Evolutionary conservation across 1,284 basidiomycete genomes (phyloP).

Genomic region (Inonotus obliquus): DNA sequence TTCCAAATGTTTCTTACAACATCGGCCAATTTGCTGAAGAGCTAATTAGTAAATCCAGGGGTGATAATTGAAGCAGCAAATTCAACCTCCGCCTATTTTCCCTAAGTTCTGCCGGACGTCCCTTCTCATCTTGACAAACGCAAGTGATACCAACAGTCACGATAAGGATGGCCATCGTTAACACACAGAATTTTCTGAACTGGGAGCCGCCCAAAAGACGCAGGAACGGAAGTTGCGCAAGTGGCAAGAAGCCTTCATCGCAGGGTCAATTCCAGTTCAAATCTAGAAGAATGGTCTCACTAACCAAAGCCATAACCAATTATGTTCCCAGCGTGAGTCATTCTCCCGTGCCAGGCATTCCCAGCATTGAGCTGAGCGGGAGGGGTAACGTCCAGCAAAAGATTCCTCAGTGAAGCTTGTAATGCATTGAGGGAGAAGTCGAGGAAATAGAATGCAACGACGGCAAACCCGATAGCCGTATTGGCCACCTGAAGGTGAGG

Average conservation of each 20-base stretch:
- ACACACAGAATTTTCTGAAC: constrained; percentile 92
- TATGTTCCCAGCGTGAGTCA: constrained; percentile 94
- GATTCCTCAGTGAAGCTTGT: constrained; percentile 88
- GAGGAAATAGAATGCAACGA: constrained; percentile 89
- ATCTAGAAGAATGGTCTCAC: constrained; percentile 21
- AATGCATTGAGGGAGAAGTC: constrained; percentile 95
- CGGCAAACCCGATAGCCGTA: constrained; percentile 78
- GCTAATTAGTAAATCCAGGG: neutral
- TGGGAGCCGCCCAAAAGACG: constrained; percentile 86
- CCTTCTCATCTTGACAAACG: constrained; percentile 73
- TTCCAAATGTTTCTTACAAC: constrained; percentile 72
- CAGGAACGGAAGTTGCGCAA: constrained; percentile 71
- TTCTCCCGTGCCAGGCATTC: constrained; percentile 98
- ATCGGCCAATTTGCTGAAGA: constrained; percentile 50
- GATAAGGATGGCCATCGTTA: constrained; percentile 78
- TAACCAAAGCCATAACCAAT: constrained; percentile 85
- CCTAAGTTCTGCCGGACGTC: constrained; percentile 41
- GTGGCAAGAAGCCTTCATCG: constrained; percentile 73
- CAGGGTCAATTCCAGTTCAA: neutral
- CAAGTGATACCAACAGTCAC: constrained; percentile 87
- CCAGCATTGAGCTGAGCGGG: constrained; percentile 83
- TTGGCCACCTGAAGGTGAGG: constrained; percentile 49
- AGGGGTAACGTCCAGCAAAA: constrained; percentile 87
- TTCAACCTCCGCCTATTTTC: constrained; percentile 34
- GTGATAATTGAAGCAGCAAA: constrained; percentile 31